Evolutionary conservation across 2,329 filamentous ascomycete species (phyloP).

Genomic region (Arachnomyces sp.): DNA sequence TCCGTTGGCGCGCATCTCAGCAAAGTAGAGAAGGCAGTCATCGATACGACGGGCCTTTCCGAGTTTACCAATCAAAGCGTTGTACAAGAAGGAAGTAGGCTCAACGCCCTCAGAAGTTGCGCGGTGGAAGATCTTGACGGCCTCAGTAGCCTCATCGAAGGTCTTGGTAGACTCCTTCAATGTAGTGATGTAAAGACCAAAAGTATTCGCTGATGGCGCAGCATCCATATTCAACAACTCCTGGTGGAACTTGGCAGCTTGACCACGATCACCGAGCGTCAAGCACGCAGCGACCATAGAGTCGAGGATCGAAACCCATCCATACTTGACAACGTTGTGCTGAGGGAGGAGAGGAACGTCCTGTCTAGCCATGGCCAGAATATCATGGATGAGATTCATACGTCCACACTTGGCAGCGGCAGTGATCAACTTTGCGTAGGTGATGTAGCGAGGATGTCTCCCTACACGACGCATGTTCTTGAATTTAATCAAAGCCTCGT

Average conservation of each 20-base stretch:
- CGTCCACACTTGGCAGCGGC: constrained; percentile 80
- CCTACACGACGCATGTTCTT: constrained; percentile 89
- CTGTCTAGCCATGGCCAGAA: constrained; percentile 77
- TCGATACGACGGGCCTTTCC: constrained; percentile 97
- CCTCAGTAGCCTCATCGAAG: constrained; percentile 93
- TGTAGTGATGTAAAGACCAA: constrained; percentile 97
- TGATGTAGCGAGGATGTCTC: constrained; percentile 88
- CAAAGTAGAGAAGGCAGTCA: constrained; percentile 96
- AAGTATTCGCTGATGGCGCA: constrained; percentile 92
- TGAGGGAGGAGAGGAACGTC: constrained; percentile 80
- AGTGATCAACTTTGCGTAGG: constrained; percentile 89
- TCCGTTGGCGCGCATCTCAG: constrained; percentile 86
- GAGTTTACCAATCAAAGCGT: constrained; percentile 94
- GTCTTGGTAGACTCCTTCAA: constrained; percentile 95
- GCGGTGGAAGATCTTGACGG: constrained; percentile 92
- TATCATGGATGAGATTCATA: constrained; percentile 72
- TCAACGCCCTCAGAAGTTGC: constrained; percentile 90
- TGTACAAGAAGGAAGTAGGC: constrained; percentile 95
- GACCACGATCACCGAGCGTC: constrained; percentile 66
- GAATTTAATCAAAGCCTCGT: constrained; percentile 73
- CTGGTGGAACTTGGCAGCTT: constrained; percentile 81
- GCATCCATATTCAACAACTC: constrained; percentile 85
- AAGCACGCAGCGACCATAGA: constrained; percentile 93
- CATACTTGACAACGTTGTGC: constrained; percentile 81
- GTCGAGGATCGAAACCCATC: constrained; percentile 93